phyloP scores from a whole-genome alignment of 352 stramenopile species.

The Blastocystis sp. region DNA sequence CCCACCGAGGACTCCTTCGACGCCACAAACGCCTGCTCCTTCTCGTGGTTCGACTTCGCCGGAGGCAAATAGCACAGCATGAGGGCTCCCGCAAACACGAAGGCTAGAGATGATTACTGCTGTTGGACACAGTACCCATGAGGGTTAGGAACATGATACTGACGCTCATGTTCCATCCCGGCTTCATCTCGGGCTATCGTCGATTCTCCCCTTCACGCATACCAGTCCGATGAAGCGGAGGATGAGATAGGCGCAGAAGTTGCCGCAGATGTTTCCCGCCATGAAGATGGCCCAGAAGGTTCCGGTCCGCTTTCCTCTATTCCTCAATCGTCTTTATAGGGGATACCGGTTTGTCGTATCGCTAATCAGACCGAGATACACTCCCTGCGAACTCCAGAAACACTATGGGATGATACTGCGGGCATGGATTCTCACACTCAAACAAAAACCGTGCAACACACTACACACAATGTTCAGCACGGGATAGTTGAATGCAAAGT shows the following conservation, averaged over 20 bases:
- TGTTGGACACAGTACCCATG: neutral
- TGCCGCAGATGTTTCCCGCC: constrained; percentile 56
- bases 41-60: neutral
- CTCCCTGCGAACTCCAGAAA: constrained; percentile 57
- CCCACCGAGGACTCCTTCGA: neutral
- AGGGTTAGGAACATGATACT: constrained; percentile 44
- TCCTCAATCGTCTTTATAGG: neutral
- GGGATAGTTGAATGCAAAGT: constrained; percentile 59
- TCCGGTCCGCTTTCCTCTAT: constrained; percentile 50
- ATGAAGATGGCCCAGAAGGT: constrained; percentile 65
- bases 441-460: constrained; percentile 32
- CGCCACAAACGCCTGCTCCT: neutral
- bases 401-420: neutral
- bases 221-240: constrained; percentile 55
- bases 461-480: constrained; percentile 42
- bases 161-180: constrained; percentile 29
- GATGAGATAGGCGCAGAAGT: constrained; percentile 60
- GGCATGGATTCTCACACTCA: neutral
- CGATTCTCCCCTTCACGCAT: neutral
- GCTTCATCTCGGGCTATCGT: neutral
- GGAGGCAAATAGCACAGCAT: constrained; percentile 35
- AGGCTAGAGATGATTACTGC: neutral
- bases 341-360: constrained; percentile 59
- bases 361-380: constrained; percentile 58
- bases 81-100: constrained; percentile 1